phyloP scores from a whole-genome alignment of 805 yeast species.

The Starmerella roubikii region DNA sequence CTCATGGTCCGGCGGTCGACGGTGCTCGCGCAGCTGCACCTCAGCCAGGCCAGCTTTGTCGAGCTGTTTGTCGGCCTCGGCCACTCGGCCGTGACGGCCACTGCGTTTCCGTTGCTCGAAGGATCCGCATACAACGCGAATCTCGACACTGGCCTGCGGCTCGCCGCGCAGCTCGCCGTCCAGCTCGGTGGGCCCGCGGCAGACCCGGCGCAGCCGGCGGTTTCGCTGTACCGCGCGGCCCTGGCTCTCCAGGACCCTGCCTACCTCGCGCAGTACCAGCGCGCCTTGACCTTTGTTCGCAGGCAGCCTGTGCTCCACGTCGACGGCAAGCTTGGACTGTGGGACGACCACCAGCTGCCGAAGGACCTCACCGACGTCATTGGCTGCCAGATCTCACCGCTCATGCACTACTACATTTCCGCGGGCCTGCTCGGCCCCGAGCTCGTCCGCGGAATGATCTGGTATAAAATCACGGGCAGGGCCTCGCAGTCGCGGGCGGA shows the following conservation, averaged over 20 bases:
- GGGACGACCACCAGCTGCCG: slow-evolving; percentile 42
- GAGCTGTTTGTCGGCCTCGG: slow-evolving; percentile 74
- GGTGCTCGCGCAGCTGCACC: slow-evolving; percentile 44
- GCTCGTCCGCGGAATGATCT: slow-evolving; percentile 51
- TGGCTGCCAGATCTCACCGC: slow-evolving; percentile 77
- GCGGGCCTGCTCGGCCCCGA: slow-evolving; percentile 57
- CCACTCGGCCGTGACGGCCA: slow-evolving; percentile 5
- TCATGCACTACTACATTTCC: slow-evolving; percentile 66
- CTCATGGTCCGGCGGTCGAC: slow-evolving; percentile 47
- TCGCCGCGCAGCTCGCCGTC: slow-evolving; percentile 5
- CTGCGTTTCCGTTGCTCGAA: slow-evolving; percentile 7
- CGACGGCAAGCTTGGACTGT: slow-evolving; percentile 46
- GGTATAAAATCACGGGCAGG: slow-evolving; percentile 39
- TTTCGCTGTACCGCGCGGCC: slow-evolving; percentile 12
- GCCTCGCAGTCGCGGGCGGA: slow-evolving; percentile 1
- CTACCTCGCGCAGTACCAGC: slow-evolving; percentile 41
- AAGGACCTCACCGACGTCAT: slow-evolving; percentile 69
- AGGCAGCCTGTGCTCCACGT: slow-evolving; percentile 60
- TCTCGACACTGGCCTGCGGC: background rate
- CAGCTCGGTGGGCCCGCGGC: slow-evolving; percentile 10
- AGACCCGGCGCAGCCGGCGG: slow-evolving; percentile 24
- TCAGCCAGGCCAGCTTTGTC: slow-evolving; percentile 52
- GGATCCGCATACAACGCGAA: too few species aligned
- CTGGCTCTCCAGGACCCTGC: slow-evolving; percentile 19
- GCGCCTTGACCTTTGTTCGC: slow-evolving; percentile 54